These are phyloP conservation scores for Hordeum pubiflorum DNA, from an alignment of 202 grass and related monocot genomes.

Conservation along the genomic window DNA sequence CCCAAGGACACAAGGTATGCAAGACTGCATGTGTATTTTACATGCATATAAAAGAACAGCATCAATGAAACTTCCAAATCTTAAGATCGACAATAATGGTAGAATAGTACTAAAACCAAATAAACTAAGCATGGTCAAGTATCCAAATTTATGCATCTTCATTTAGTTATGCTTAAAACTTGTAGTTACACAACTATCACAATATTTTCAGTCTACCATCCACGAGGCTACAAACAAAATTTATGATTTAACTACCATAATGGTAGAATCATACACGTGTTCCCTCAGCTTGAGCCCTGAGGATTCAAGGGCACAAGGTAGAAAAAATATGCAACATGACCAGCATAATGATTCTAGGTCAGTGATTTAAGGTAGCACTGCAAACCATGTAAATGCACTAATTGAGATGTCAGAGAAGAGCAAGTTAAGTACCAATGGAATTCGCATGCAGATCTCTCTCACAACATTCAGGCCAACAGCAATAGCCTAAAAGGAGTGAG, in stretches of 20 bases:
- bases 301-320: not conserved
- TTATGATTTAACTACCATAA: not conserved
- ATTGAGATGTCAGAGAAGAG: constrained; percentile 9
- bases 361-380: constrained; percentile 3
- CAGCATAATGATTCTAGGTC: not conserved
- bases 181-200: not conserved
- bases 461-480: constrained; percentile 92
- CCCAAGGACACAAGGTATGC: not conserved
- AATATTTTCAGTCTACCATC: not conserved
- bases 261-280: not conserved
- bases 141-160: not conserved
- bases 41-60: not conserved
- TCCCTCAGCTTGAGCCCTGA: not conserved
- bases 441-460: constrained; percentile 88
- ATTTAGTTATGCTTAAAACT: not conserved
- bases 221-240: not conserved
- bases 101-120: not conserved
- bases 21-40: not conserved
- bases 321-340: not conserved
- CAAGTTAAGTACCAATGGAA: constrained; percentile 63
- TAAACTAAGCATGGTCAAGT: not conserved
- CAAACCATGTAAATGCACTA: not conserved
- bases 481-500: constrained; percentile 51
- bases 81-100: not conserved
- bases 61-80: not conserved